Evolutionary conservation across 2,329 filamentous ascomycete species (phyloP), one percentile per base, ranked within the genome.

Genomic region (Aurifilum marmelostoma): DNA sequence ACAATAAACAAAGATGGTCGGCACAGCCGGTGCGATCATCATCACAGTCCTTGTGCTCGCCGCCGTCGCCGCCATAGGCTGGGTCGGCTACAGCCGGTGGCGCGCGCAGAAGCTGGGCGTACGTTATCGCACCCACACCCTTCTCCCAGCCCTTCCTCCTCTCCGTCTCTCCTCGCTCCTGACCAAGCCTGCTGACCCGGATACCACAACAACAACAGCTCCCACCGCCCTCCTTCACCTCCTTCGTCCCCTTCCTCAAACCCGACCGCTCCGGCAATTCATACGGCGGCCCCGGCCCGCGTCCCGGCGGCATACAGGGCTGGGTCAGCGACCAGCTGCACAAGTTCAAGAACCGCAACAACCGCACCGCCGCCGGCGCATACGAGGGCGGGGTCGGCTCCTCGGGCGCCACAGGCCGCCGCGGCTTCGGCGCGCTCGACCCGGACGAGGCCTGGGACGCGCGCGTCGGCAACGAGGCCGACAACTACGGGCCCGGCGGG

Each of bases 401-500:
- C 69, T 79, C 78, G 52, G 79, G 78, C 67, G 75, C 75, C 27
- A 72, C 78, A 43, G 81, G 82, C 67, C 83, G 84, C 67, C 80
- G 87, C 66, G 88, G 88, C 29, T 90, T 91, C 77, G 88, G 89
- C 1, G 83, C 89, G 4, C 85, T 93, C 60, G 93, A 96, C 75
- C 92, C 92, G 1, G 93, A 97, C 77, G 92, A 94, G 76, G 92
- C 92, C 1, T 97, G 93, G 93, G 92, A 96, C 80, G 81, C 92
- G 72, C 84, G 92, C 70, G 92, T 97, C 5, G 92, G 91, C 69
- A 85, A 89, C 74, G 92, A 94, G 78, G 88, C 90, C 24, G 89
- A 91, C 75, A 81, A 80, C 16, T 89, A 90, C 76, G 87, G 87
- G 1, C 80, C 82, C 1, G 83, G 83, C 29, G 85, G 85, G 63